Base-by-base conservation (phyloP, 192 early-diverging fungal genomes). In the Neocallimastix lanati region DNA sequence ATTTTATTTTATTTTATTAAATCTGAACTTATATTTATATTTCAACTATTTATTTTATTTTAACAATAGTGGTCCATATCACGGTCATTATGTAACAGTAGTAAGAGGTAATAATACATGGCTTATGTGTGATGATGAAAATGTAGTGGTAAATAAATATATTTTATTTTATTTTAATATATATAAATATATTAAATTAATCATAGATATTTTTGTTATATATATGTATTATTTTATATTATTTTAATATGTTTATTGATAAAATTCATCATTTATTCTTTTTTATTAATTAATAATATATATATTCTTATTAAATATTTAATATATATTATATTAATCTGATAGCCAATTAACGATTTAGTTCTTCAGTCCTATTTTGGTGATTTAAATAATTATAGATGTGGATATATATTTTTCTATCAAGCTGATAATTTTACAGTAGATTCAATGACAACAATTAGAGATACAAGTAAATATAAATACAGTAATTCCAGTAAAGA, bases 71-170 rank as follows among this genome's bases (percentile, higher is more conserved):
- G 96, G 96, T 0, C 96, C 94, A 28, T 89, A 96, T 82, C 95
- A 96, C 81, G 98, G 98, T 9, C 98, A 99, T 82, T 99, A 99
- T 86, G 92, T 98, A 5, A 90, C 94, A 1, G 87, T 99, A 35
- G 93, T 96, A 36, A 96, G 95, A 83, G 79, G 29, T 76, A 85
- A 91, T 78, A 91, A 92, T 33, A 90, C 91, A 67, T 99, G 98
- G 98, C 83, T 96, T 37, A 83, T 97, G 30, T 98, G 97, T 84
- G 98, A 99, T 85, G 98, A 99, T 84, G 96, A 99, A 77, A 89
- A 86, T 76, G 96, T 99, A n/a, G 91, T 94, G 81, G 91, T 94
- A n/a, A n/a, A n/a, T n/a, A n/a, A n/a, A n/a, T n/a, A n/a, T n/a
- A n/a, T n/a, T n/a, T n/a, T n/a, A n/a, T n/a, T n/a, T n/a, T n/a